Conservation (phyloP, 345 rosid genomes). For the Salix dunnii region DNA sequence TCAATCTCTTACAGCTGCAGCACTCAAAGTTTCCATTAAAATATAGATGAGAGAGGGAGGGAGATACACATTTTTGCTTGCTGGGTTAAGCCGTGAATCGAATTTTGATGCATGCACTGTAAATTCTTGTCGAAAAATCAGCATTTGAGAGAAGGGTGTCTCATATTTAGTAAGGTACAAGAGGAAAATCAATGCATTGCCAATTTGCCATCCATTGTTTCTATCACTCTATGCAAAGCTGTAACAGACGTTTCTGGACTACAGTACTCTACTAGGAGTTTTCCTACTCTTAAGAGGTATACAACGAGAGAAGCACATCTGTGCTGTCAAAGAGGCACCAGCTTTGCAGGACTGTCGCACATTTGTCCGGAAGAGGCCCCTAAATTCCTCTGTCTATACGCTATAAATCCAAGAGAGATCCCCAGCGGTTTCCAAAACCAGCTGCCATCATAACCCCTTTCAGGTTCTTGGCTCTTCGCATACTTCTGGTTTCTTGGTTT, state of each 20-base stretch:
- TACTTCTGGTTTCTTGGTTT: constrained; percentile 20
- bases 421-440: not conserved
- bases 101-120: not conserved
- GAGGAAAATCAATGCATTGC: not conserved
- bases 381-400: not conserved
- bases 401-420: constrained; percentile 8
- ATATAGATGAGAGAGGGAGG: not conserved
- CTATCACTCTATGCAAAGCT: constrained; percentile 5
- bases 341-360: constrained; percentile 11
- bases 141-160: not conserved
- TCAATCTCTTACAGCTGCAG: constrained; percentile 5
- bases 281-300: constrained; percentile 12
- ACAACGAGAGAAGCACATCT: constrained; percentile 16
- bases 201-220: not conserved
- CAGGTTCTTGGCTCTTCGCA: constrained; percentile 2
- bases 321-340: constrained; percentile 9
- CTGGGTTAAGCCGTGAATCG: not conserved
- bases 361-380: constrained; percentile 25
- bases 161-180: not conserved
- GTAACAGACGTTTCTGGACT: constrained; percentile 12
- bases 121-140: not conserved
- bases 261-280: not conserved
- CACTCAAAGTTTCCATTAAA: constrained; percentile 4
- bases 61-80: not conserved
- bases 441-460: not conserved